Conservation (phyloP, 1,139 yeast species). For the Candida tropicalis region DNA sequence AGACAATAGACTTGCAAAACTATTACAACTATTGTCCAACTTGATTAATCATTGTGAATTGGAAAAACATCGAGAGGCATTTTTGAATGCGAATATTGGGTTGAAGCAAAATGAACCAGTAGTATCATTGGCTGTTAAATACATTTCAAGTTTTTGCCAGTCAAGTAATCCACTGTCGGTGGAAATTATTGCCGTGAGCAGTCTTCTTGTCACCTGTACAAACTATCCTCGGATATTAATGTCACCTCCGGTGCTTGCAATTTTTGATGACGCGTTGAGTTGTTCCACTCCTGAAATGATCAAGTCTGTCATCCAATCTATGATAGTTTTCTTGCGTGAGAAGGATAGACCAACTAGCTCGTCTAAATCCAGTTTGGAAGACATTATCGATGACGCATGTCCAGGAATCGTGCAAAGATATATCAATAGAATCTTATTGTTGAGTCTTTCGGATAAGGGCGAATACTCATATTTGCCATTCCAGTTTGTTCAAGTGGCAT, state of each 20-base stretch:
- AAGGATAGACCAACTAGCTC: slow-evolving; percentile 20
- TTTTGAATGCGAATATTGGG: slow-evolving; percentile 42
- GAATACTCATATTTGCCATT: slow-evolving; percentile 50
- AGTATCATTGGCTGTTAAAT: slow-evolving; percentile 56
- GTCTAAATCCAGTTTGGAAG: neutral
- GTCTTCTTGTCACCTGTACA: slow-evolving; percentile 58
- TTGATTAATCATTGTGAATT: slow-evolving; percentile 71
- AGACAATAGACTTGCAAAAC: slow-evolving; percentile 55
- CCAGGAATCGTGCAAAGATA: slow-evolving; percentile 72
- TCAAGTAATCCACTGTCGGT: neutral
- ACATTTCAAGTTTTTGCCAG: slow-evolving; percentile 54
- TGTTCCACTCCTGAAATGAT: slow-evolving; percentile 27
- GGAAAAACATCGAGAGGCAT: slow-evolving; percentile 44
- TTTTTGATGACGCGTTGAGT: slow-evolving; percentile 55
- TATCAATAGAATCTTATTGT: slow-evolving; percentile 45
- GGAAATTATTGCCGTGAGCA: slow-evolving; percentile 50
- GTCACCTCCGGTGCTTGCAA: slow-evolving; percentile 51
- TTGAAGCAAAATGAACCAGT: slow-evolving; percentile 56
- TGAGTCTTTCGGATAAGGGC: slow-evolving; percentile 52
- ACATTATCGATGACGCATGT: slow-evolving; percentile 64
- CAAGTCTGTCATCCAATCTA: slow-evolving; percentile 54
- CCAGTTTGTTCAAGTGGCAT: slow-evolving; percentile 54
- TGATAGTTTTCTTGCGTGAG: slow-evolving; percentile 60
- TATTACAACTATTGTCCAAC: slow-evolving; percentile 65
- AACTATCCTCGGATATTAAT: slow-evolving; percentile 65